Conservation (phyloP, 495 filamentous ascomycete species). For the Penicillium canescens region DNA sequence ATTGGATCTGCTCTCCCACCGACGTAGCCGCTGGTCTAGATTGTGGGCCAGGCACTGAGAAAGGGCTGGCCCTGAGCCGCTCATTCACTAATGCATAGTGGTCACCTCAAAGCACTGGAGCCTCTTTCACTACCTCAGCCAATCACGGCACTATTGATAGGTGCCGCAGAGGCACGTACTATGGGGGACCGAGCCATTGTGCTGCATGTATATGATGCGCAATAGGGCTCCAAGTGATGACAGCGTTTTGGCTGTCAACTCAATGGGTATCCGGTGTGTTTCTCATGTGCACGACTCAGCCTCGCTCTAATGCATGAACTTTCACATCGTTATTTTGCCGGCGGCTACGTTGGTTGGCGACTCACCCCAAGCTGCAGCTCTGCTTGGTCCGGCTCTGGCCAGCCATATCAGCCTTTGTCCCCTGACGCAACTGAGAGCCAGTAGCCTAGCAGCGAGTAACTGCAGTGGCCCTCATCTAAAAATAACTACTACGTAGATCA, state of each 20-base stretch:
- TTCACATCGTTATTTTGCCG: conserved; percentile 11
- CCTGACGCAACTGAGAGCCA: conserved; percentile 1
- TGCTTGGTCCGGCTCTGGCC: conserved; percentile 4
- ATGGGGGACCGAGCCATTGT: too few relatives aligned
- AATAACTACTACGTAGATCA: too few relatives aligned
- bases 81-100: not conserved
- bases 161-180: too few relatives aligned
- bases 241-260: not conserved
- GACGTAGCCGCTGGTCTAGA: not conserved
- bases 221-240: too few relatives aligned
- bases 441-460: conserved; percentile 6
- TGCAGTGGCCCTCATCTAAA: too few relatives aligned
- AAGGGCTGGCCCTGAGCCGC: not conserved
- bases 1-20: not conserved
- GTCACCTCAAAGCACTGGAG: too few relatives aligned
- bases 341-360: conserved; percentile 10
- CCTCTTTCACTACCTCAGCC: too few relatives aligned
- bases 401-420: conserved; percentile 5
- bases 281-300: not conserved
- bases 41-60: not conserved
- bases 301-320: conserved; percentile 4
- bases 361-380: conserved; percentile 4
- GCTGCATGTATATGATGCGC: too few relatives aligned
- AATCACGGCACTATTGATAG: too few relatives aligned
- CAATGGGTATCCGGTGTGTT: not conserved